A percentile compares a stretch with the other conserved stretches of the same genome.
These are phyloP conservation scores for Sugiyamaella neomexicana DNA, from an alignment of 1,139 yeast genomes.

Conservation along the genomic window DNA sequence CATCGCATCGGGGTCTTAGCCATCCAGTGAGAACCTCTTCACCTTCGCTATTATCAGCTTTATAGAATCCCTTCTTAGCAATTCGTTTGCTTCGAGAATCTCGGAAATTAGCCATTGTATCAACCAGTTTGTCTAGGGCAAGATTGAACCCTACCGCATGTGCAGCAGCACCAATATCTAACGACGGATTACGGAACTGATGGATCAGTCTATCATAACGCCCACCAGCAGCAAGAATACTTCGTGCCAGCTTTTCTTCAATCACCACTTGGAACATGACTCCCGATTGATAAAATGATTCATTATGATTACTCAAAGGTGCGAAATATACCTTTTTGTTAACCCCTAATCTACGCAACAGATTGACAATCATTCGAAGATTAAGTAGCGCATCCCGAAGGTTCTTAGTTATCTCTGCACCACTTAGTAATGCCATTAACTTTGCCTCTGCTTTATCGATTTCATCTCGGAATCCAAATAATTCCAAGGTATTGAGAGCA, in stretches of 20 bases:
- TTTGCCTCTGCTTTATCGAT: constrained; percentile 63
- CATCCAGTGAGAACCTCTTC: constrained; percentile 21
- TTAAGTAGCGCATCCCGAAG: constrained; percentile 65
- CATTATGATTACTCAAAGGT: constrained; percentile 82
- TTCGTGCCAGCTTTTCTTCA: constrained; percentile 45
- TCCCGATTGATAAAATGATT: constrained; percentile 73
- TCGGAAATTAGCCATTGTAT: constrained; percentile 47
- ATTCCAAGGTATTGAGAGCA: constrained; percentile 73
- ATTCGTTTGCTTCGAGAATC: constrained; percentile 27
- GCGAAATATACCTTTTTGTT: constrained; percentile 51
- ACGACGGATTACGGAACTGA: constrained; percentile 56
- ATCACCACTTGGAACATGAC: constrained; percentile 85
- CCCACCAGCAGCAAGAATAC: constrained; percentile 84
- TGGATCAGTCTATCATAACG: constrained; percentile 75
- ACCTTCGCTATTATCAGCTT: constrained; percentile 32
- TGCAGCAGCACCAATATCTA: constrained; percentile 45
- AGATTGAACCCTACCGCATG: constrained; percentile 85
- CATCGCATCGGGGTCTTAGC: constrained; percentile 62
- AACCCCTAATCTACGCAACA: constrained; percentile 61
- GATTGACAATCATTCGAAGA: constrained; percentile 55
- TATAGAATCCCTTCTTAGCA: constrained; percentile 25
- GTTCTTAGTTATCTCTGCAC: constrained; percentile 55
- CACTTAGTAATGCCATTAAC: constrained; percentile 68
- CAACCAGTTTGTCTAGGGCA: constrained; percentile 60
- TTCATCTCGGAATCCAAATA: constrained; percentile 72